Percentiles rank a stretch among this genome's conserved stretches.
Conservation (phyloP, 2,329 filamentous ascomycete genomes). For the Curvularia sp. region DNA sequence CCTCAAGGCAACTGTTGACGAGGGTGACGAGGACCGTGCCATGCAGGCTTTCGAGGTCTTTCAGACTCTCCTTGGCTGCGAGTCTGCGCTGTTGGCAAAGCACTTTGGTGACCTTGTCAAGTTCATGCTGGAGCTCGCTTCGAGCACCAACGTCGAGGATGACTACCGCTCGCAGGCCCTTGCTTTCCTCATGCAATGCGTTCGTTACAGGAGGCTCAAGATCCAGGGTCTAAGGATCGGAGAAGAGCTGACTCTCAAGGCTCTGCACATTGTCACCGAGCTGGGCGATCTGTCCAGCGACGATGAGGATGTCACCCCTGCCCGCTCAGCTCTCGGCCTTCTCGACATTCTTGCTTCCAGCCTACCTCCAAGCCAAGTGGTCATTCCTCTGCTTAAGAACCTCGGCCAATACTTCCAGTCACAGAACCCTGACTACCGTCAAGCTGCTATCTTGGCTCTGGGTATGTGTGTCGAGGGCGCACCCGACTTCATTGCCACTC, state of each 20-base stretch:
- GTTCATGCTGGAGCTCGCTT: constrained; percentile 90
- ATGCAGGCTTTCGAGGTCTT: constrained; percentile 96
- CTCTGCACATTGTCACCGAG: constrained; percentile 88
- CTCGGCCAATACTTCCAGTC: constrained; percentile 82
- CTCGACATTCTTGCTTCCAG: constrained; percentile 88
- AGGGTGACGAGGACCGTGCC: constrained; percentile 82
- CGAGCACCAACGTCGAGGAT: constrained; percentile 78
- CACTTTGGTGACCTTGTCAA: constrained; percentile 90
- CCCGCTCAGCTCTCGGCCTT: constrained; percentile 82
- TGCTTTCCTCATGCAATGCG: constrained; percentile 90
- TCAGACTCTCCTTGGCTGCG: constrained; percentile 91
- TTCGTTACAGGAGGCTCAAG: constrained; percentile 93
- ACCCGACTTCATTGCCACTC: constrained; percentile 95
- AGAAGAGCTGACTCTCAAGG: constrained; percentile 84
- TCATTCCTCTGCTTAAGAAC: constrained; percentile 87
- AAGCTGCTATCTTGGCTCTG: constrained; percentile 88
- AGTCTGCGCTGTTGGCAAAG: constrained; percentile 79
- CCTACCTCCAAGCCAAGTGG: constrained; percentile 90
- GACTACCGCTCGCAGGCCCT: constrained; percentile 89
- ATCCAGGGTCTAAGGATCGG: constrained; percentile 89
- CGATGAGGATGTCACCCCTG: constrained; percentile 85
- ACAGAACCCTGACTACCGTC: constrained; percentile 77
- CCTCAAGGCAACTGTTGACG: constrained; percentile 81
- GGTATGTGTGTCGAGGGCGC: constrained; percentile 96
- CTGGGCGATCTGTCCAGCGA: constrained; percentile 74